A percentile compares a stretch with the other conserved stretches of the same genome.
phyloP scores from a whole-genome alignment of 2,329 filamentous ascomycete genomes.

The Xylaria sp. region DNA sequence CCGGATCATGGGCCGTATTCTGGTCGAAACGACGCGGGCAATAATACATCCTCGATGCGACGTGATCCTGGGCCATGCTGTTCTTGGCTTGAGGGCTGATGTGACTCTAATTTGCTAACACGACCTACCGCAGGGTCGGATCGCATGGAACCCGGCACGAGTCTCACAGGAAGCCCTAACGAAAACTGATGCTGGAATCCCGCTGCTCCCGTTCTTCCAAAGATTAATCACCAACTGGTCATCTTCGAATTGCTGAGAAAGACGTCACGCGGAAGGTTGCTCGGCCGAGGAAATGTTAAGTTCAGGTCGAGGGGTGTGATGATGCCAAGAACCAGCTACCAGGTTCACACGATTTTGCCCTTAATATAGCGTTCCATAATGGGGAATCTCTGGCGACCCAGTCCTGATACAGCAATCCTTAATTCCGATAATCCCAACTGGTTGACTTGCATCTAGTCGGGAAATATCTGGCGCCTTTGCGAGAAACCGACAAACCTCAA shows the following conservation, averaged over 20 bases:
- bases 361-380: constrained; percentile 1
- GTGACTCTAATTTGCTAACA: constrained; percentile 15
- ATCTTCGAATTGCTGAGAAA: constrained; percentile 10
- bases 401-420: constrained; percentile 28
- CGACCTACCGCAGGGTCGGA: constrained; percentile 21
- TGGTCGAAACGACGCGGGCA: constrained; percentile 5
- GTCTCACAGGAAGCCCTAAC: background rate
- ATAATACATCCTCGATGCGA: constrained; percentile 26
- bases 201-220: constrained; percentile 13
- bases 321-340: constrained; percentile 1
- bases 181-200: constrained; percentile 9
- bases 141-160: constrained; percentile 8
- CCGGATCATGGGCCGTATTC: background rate
- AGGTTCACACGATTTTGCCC: background rate
- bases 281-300: background rate
- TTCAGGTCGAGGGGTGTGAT: constrained; percentile 1
- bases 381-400: background rate
- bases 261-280: background rate
- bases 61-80: constrained; percentile 15
- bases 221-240: constrained; percentile 25
- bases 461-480: constrained; percentile 22
- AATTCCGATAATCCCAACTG: constrained; percentile 23
- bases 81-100: constrained; percentile 25
- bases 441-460: constrained; percentile 17
- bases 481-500: constrained; percentile 11